phyloP scores from a whole-genome alignment of 2,329 filamentous ascomycete species.

The Ophiognomonia clavigignenti-juglandacearum region DNA sequence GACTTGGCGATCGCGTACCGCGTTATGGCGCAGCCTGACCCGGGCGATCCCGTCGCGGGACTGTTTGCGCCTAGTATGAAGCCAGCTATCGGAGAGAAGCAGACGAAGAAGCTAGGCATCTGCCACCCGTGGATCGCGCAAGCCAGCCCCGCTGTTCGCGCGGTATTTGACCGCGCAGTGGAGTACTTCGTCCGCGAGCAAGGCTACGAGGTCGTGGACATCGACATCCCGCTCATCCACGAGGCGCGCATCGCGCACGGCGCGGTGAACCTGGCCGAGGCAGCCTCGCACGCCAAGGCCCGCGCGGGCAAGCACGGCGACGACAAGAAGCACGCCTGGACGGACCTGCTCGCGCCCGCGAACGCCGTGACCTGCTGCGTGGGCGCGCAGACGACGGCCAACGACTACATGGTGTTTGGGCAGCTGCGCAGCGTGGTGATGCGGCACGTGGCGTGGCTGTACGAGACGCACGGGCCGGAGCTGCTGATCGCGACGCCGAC shows the following conservation, averaged over 20 bases:
- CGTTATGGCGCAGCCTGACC: constrained; percentile 69
- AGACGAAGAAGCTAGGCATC: constrained; percentile 71
- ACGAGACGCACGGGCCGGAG: constrained; percentile 59
- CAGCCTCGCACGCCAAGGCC: constrained; percentile 42
- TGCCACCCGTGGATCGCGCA: constrained; percentile 64
- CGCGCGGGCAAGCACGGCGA: constrained; percentile 24
- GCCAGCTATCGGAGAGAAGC: too few species aligned
- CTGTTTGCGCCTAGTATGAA: constrained; percentile 58
- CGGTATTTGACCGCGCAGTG: constrained; percentile 58
- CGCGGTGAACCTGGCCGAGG: constrained; percentile 71
- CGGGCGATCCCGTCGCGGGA: constrained; percentile 52
- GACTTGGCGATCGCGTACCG: constrained; percentile 83
- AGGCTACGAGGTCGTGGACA: constrained; percentile 49
- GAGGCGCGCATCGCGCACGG: constrained; percentile 75
- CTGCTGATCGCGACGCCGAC: constrained; percentile 77
- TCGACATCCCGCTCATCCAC: constrained; percentile 60
- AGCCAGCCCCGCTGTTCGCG: constrained; percentile 58
- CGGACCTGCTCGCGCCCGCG: constrained; percentile 54
- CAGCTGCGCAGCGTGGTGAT: constrained; percentile 72
- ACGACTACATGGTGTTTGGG: constrained; percentile 69
- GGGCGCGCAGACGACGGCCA: constrained; percentile 57
- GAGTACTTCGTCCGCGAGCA: constrained; percentile 48
- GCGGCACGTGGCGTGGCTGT: constrained; percentile 71
- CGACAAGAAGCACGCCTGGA: constrained; percentile 42
- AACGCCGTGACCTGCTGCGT: constrained; percentile 68